A percentile compares a stretch with the other conserved stretches of the same genome.
phyloP scores from a whole-genome alignment of 768 basidiomycete species.

The Filobasidium floriforme region DNA sequence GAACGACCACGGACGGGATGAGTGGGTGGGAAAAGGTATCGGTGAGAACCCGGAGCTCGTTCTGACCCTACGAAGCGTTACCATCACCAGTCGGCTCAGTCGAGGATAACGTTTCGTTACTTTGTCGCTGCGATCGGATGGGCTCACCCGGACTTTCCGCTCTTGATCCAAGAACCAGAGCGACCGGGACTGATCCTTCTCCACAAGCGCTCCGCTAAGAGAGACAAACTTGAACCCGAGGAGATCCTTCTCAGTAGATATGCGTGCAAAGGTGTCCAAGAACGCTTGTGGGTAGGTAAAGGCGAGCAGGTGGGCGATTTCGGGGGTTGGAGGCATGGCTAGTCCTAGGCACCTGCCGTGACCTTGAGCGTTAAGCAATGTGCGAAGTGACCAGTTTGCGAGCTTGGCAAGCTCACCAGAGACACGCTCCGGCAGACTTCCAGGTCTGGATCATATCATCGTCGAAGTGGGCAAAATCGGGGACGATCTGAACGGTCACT shows the following conservation, averaged over 20 bases:
- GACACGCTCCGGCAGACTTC: neutral
- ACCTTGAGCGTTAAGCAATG: neutral
- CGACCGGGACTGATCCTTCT: neutral
- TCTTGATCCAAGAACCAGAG: neutral
- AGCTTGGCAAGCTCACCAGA: neutral
- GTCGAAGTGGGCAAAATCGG: constrained; percentile 9
- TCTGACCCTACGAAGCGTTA: neutral
- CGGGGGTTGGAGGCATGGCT: neutral
- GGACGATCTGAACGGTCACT: neutral
- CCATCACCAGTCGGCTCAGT: too few relatives aligned
- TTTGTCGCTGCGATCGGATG: neutral
- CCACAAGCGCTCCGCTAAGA: neutral
- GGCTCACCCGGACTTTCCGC: neutral
- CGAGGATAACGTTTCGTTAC: too few relatives aligned
- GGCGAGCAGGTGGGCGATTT: neutral
- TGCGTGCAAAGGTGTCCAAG: neutral
- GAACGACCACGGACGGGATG: constrained; percentile 4
- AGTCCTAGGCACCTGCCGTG: neutral
- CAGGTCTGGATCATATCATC: neutral
- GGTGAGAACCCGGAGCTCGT: neutral
- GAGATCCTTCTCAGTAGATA: neutral
- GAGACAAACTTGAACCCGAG: neutral
- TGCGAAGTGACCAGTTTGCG: neutral
- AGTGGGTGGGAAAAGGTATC: neutral
- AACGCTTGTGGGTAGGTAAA: neutral